phyloP scores from a whole-genome alignment of 192 early-diverging fungal genomes.

The Spizellomyces sp. region DNA sequence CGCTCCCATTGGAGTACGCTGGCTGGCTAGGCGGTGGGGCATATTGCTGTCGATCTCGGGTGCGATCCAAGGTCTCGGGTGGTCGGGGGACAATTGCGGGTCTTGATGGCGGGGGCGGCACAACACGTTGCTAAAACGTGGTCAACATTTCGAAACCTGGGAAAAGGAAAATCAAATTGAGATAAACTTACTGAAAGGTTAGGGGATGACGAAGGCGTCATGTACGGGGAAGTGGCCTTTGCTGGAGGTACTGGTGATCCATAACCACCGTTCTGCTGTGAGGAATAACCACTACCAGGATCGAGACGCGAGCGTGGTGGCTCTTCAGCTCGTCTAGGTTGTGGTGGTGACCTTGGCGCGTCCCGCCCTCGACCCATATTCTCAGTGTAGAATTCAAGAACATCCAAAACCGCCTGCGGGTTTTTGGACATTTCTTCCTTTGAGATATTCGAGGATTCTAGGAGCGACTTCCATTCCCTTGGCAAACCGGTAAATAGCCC shows the following conservation, averaged over 20 bases:
- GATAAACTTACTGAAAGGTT: conserved; percentile 23
- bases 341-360: conserved; percentile 8
- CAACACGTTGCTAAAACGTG: conserved; percentile 17
- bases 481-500: conserved; percentile 79
- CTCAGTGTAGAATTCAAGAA: conserved; percentile 97
- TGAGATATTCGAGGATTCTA: conserved; percentile 93
- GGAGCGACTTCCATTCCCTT: conserved; percentile 90
- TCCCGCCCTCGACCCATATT: conserved; percentile 41
- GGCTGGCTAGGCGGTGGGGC: conserved; percentile 20
- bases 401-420: conserved; percentile 97
- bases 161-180: neutral
- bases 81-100: conserved; percentile 30
- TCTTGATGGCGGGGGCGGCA: conserved; percentile 16
- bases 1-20: neutral
- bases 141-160: neutral
- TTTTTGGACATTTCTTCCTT: conserved; percentile 98
- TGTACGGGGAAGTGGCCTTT: conserved; percentile 12
- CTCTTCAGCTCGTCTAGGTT: conserved; percentile 2
- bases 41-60: conserved; percentile 22
- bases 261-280: conserved; percentile 10
- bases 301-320: conserved; percentile 4
- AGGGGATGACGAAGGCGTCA: conserved; percentile 26
- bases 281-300: neutral
- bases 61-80: conserved; percentile 17
- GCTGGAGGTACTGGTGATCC: neutral